These are phyloP conservation scores for Wickerhamiella occidentalis DNA, from an alignment of 805 yeast species.

Conservation along the genomic window DNA sequence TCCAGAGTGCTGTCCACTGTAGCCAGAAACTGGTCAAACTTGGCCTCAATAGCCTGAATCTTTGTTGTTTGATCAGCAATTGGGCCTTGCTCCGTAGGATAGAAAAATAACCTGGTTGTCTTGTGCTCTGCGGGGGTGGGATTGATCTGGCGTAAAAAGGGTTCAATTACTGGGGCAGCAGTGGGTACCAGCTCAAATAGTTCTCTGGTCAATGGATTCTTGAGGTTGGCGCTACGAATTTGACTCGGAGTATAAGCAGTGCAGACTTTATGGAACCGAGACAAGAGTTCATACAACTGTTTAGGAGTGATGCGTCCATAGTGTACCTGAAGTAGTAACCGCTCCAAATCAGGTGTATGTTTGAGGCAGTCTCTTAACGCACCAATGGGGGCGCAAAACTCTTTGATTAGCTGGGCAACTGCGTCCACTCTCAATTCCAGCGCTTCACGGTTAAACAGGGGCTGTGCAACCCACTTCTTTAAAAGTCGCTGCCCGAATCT, in stretches of 20 bases:
- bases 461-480: constrained; percentile 61
- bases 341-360: constrained; percentile 44
- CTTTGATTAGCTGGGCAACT: constrained; percentile 34
- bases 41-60: constrained; percentile 35
- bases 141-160: constrained; percentile 20
- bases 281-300: constrained; percentile 46
- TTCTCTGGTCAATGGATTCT: constrained; percentile 30
- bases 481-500: constrained; percentile 60
- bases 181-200: constrained; percentile 33
- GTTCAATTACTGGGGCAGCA: constrained; percentile 25
- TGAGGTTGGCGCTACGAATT: constrained; percentile 22
- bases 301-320: constrained; percentile 47
- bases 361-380: constrained; percentile 24
- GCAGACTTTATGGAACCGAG: constrained; percentile 31
- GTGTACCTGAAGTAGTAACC: constrained; percentile 44
- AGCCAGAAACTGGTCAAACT: constrained; percentile 43
- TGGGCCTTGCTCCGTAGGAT: constrained; percentile 8
- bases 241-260: constrained; percentile 19
- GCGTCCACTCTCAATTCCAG: constrained; percentile 58
- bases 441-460: constrained; percentile 42
- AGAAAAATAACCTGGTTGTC: constrained; percentile 5
- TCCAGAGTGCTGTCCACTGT: constrained; percentile 44
- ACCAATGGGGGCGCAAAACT: constrained; percentile 22
- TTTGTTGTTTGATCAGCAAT: constrained; percentile 25
- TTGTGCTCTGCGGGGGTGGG: constrained; percentile 23